phyloP scores from a whole-genome alignment of 225 moss, liverwort and hornwort genomes.

The Anthoceros angustus region DNA sequence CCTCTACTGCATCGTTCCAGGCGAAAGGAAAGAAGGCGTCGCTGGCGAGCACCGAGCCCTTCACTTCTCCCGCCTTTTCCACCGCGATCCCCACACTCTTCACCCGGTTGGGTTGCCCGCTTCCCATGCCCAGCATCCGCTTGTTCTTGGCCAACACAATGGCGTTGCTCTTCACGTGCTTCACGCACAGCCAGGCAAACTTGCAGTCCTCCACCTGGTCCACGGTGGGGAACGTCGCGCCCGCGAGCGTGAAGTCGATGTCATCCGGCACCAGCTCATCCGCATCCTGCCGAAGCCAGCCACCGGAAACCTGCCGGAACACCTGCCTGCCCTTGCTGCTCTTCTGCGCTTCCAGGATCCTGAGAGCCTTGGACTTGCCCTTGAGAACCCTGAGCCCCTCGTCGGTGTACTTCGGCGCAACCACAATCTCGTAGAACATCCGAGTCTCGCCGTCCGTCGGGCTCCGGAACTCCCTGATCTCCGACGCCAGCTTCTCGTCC shows the following conservation, averaged over 20 bases:
- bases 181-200: constrained; percentile 98
- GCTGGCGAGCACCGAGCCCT: constrained; percentile 78
- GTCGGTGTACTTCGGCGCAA: constrained; percentile 70
- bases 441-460: constrained; percentile 78
- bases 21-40: constrained; percentile 97
- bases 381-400: constrained; percentile 77
- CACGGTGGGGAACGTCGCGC: constrained; percentile 48
- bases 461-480: constrained; percentile 85
- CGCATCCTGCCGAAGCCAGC: constrained; percentile 86
- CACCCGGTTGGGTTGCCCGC: constrained; percentile 94
- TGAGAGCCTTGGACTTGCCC: constrained; percentile 83
- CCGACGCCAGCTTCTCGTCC: constrained; percentile 69
- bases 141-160: constrained; percentile 89
- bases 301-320: constrained; percentile 76
- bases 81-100: constrained; percentile 86
- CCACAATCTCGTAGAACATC: constrained; percentile 94
- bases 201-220: constrained; percentile 68
- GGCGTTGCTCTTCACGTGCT: constrained; percentile 98
- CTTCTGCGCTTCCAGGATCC: constrained; percentile 69
- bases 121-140: constrained; percentile 95
- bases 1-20: constrained; percentile 98
- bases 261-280: constrained; percentile 77
- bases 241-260: constrained; percentile 57
- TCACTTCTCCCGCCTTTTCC: constrained; percentile 60
- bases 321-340: constrained; percentile 62